Base-by-base conservation (phyloP, 139 green algal species). In the Eudorina sp. region DNA sequence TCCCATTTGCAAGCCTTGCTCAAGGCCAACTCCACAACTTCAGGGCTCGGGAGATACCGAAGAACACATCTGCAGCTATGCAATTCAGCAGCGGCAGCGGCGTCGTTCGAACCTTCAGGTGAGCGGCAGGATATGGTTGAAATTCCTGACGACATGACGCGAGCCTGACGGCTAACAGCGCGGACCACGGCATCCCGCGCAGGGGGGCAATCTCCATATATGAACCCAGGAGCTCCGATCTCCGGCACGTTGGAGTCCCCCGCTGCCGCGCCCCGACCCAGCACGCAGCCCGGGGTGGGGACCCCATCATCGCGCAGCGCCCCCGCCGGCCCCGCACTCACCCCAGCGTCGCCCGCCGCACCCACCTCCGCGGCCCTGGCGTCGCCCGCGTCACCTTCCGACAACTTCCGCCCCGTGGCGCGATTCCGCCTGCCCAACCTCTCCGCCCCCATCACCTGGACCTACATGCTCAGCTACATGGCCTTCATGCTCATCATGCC, bases 401-500 rank as follows among this genome's bases (percentile, higher is more conserved):
- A 48, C 66, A 14, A 31, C 66, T 48, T 75, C 66, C 66, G 38
- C 27, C 62, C 62, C 31, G 16, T 46, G 14, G 31, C 66, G 36
- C 66, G 66, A 18, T 81, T 81, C 68, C 48, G 68, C 4, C 18
- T 88, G 13, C 83, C 66, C 38, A 88, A 88, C 45, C 83, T 85
- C n/a, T 81, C 83, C 8, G 75, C 83, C 1, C 78, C 69, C 31
- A 72, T 92, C 53, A 90, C 90, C 4, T 95, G 91, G 93, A 69
- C 84, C 43, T 90, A 91, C 78, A 94, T 94, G 87, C 89, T 93
- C 21, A 85, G 66, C n/a, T 95, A 95, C 88, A 77, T 94, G 27
- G 45, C 88, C 14, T 90, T 95, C 86, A 94, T 95, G 92, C 88
- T 95, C 23, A 79, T 94, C 53, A 70, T 95, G 62, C 93, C 93